A percentile compares a stretch with the other conserved stretches of the same genome.
These are phyloP conservation scores for Lophiotrema nucula DNA, from an alignment of 495 filamentous ascomycete species.

Conservation along the genomic window DNA sequence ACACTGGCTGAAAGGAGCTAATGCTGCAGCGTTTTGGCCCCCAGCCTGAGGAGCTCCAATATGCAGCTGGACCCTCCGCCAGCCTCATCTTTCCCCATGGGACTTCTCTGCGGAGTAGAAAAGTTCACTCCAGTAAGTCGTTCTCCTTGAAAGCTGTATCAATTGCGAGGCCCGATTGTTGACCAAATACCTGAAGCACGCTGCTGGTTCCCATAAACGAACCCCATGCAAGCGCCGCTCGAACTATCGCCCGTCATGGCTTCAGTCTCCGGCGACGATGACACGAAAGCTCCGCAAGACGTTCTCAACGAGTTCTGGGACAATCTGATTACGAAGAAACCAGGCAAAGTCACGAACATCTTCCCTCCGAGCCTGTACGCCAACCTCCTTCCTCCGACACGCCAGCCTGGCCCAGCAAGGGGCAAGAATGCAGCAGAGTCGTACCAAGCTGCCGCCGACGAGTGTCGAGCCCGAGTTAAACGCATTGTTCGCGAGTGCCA, in stretches of 20 bases:
- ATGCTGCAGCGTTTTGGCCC: too few species aligned
- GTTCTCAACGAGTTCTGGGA: slow-evolving; percentile 74
- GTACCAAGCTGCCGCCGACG: slow-evolving; percentile 71
- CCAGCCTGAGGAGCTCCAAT: too few species aligned
- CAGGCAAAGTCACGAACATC: slow-evolving; percentile 64
- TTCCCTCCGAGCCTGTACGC: slow-evolving; percentile 71
- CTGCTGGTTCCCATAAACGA: too few species aligned
- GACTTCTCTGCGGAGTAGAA: too few species aligned
- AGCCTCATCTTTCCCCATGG: too few species aligned
- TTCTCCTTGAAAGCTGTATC: too few species aligned
- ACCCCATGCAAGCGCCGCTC: too few species aligned
- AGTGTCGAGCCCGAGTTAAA: slow-evolving; percentile 71
- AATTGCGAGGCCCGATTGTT: too few species aligned
- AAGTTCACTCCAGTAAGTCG: too few species aligned
- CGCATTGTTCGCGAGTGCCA: slow-evolving; percentile 80
- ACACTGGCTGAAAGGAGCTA: too few species aligned
- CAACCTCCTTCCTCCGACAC: slow-evolving; percentile 54
- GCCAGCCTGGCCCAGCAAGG: slow-evolving; percentile 48
- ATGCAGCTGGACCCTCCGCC: too few species aligned
- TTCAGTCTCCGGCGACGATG: slow-evolving; percentile 7
- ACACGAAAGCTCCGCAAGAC: slow-evolving; percentile 56
- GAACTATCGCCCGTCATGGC: slow-evolving; percentile 9
- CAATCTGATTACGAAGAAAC: slow-evolving; percentile 65
- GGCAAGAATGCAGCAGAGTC: slow-evolving; percentile 58
- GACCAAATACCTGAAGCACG: too few species aligned